Conservation (phyloP, 306 rosid genomes). For the Gillenia trifoliata region DNA sequence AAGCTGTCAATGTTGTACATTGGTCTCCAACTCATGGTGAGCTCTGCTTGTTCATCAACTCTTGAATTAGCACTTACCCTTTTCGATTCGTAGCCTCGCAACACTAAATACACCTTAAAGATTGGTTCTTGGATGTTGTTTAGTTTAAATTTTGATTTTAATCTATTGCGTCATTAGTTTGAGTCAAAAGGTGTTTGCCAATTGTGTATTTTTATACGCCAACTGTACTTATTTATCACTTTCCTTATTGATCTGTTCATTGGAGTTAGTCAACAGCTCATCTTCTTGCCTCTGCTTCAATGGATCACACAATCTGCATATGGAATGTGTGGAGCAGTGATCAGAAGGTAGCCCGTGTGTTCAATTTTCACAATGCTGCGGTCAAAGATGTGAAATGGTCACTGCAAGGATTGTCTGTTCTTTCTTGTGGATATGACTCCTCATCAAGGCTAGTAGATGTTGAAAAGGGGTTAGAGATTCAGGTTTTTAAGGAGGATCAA, state of each 20-base stretch:
- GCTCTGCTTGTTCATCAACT: not conserved
- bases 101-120: not conserved
- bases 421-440: conserved; percentile 89
- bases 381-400: conserved; percentile 89
- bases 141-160: not conserved
- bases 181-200: not conserved
- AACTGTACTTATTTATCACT: conserved; percentile 24
- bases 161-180: not conserved
- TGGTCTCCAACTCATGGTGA: conserved; percentile 80
- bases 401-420: conserved; percentile 48
- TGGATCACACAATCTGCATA: conserved; percentile 72
- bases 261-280: conserved; percentile 80
- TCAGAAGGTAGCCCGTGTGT: conserved; percentile 55
- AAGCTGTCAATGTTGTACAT: conserved; percentile 67
- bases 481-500: conserved; percentile 62
- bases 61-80: not conserved
- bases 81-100: not conserved
- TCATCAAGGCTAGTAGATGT: conserved; percentile 72
- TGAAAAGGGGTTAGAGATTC: conserved; percentile 74
- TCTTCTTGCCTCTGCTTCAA: conserved; percentile 95
- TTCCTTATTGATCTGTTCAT: conserved; percentile 45
- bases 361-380: conserved; percentile 63
- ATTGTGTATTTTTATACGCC: not conserved
- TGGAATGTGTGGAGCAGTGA: conserved; percentile 88
- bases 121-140: not conserved